Evolutionary conservation across 208 protist species (phyloP), one percentile per base, ranked within the genome.

Genomic region (Leptomonas pyrrhocoris): DNA sequence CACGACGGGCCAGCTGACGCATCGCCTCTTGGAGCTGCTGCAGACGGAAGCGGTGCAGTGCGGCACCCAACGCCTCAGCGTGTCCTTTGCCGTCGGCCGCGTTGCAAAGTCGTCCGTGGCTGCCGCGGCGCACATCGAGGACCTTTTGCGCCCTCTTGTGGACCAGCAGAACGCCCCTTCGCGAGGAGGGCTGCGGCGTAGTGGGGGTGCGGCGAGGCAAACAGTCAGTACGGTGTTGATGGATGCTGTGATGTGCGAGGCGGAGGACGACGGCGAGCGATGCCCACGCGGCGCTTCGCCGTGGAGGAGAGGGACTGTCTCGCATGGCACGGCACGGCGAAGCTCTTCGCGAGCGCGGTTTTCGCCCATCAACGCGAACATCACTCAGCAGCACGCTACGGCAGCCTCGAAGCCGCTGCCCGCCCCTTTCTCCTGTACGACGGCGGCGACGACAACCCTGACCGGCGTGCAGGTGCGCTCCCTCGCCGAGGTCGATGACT

Each of bases 391-490:
- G 34, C 54, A 6, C 18, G 2, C 23, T 1, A 56, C 8, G 28
- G 13, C 27, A 23, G 6, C 51, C 9, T 38, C 51, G 9, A 38
- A 38, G 34, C 34, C 34, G 34, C 34, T 12, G 9, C 9, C 34
- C 34, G 9, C 9, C 34, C 3, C 34, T 38, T 38, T 9, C 9
- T 38, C 7, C 34, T 38, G 7, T 38, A 38, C 34, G 34, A 40
- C 51, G 46, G 5, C 28, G 51, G 31, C 51, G n/a, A n/a, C n/a
- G n/a, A n/a, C n/a, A n/a, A n/a, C 16, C 2, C 70, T 76, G 15
- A 66, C 56, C 30, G 70, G 70, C 2, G 62, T 76, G 23, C 55
- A 49, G 36, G 46, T 76, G 19, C 3, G 55, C 46, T 76, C 70
- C 11, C 27, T 76, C 13, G 61, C 54, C n/a, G 70, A 58, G 46